Evolutionary conservation across 2,329 filamentous ascomycete genomes (phyloP), one percentile per base, ranked within the genome.

Genomic region (Cercospora zeina): DNA sequence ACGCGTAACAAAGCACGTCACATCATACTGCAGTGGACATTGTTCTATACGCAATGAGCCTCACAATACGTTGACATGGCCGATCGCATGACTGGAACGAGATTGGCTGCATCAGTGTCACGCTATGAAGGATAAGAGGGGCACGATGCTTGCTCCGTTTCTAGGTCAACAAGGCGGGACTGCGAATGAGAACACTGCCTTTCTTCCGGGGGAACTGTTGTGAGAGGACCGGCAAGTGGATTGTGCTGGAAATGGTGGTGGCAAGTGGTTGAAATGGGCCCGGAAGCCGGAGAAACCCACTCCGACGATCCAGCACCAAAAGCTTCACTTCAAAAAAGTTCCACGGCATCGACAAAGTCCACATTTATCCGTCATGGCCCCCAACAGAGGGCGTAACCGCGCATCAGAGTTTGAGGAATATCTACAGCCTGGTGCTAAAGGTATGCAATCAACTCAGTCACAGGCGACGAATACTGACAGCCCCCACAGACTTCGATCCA

Each of bases 401-500:
- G 68, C 69, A 30, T 60, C 62, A 16, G 68, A 72, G 37, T 73
- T 74, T 30, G 69, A 71, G 4, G 69, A 72, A 16, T 62, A 72
- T 4, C 59, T 69, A 4, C 64, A 70, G 31, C 61, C 61, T 39
- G 69, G 65, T 10, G 71, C 73, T 1, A 70, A 69, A 62, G 73
- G 74, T 75, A 65, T 10, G 39, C 39, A 16, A 45, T 27, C 2
- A 21, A 45, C 39, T 53, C 67, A n/a, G 10, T 33, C 39, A 13
- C 37, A 31, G 21, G 62, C 37, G 21, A 30, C 16, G 56, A 19
- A 11, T 51, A 30, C 45, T 65, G 16, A 58, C 21, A 50, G 24
- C 30, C 33, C 36, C 16, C n/a, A 10, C 34, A 93, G 91, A 96
- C 73, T 88, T 89, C 72, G 91, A 96, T 73, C 90, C 90, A 0